These are phyloP conservation scores for Phylloporus sp. DNA, from an alignment of 768 basidiomycete species.

Conservation along the genomic window DNA sequence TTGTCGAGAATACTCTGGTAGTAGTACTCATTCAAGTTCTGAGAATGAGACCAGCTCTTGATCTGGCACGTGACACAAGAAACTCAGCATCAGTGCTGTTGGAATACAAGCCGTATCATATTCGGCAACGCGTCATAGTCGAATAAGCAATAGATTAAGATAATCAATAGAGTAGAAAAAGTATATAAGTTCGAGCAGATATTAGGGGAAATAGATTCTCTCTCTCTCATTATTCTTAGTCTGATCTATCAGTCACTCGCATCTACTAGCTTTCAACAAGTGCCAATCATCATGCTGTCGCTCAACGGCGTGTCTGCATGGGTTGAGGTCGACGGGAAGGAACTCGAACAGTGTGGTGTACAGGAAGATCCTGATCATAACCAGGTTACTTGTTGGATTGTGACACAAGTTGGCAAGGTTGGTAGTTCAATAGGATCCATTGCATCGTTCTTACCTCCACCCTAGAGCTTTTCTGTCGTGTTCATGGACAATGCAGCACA, in stretches of 20 bases:
- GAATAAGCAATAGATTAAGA: too few species aligned
- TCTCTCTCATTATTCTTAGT: too few species aligned
- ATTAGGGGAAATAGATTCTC: too few species aligned
- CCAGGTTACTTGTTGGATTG: conserved; percentile 28
- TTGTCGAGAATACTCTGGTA: conserved; percentile 3
- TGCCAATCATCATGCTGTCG: too few species aligned
- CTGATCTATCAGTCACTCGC: too few species aligned
- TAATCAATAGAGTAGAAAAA: too few species aligned
- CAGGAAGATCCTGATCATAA: conserved; percentile 13
- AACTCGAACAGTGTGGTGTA: conserved; percentile 25
- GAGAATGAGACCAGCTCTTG: too few species aligned
- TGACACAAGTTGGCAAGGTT: conserved; percentile 27
- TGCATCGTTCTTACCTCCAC: not conserved
- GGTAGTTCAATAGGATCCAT: not conserved
- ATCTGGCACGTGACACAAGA: conserved; percentile 20
- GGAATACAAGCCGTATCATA: too few species aligned
- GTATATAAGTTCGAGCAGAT: too few species aligned
- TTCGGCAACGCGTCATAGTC: too few species aligned
- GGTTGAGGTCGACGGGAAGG: conserved; percentile 26
- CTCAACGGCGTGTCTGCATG: conserved; percentile 21
- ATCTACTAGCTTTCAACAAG: too few species aligned
- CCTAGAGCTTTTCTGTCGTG: conserved; percentile 25
- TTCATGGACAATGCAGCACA: conserved; percentile 11
- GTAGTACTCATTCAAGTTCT: not conserved
- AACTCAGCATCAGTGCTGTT: too few species aligned